These are phyloP conservation scores for Phytophthora boehmeriae DNA, from an alignment of 352 stramenopile species.

Conservation along the genomic window DNA sequence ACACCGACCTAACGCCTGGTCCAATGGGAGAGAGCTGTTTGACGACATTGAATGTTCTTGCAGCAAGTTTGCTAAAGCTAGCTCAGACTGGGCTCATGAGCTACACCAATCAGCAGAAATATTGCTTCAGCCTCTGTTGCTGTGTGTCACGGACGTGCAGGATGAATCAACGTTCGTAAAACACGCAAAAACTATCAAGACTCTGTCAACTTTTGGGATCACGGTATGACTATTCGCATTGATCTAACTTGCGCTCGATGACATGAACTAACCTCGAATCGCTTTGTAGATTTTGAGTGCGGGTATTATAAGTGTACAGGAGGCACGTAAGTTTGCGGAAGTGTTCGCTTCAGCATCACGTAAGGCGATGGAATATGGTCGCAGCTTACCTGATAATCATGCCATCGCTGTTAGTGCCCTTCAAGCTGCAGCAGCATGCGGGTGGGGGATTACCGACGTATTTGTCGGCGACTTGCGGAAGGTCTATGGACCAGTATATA, in stretches of 20 bases:
- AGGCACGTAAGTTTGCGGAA: slow-evolving; percentile 22
- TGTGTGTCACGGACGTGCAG: slow-evolving; percentile 19
- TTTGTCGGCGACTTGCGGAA: slow-evolving; percentile 41
- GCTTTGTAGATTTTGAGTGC: slow-evolving; percentile 25
- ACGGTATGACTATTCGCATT: slow-evolving; percentile 32
- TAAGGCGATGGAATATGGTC: slow-evolving; percentile 30
- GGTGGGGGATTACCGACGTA: slow-evolving; percentile 51
- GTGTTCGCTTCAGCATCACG: slow-evolving; percentile 29
- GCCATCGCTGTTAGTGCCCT: slow-evolving; percentile 34
- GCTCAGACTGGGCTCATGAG: slow-evolving; percentile 24
- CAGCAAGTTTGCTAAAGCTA: slow-evolving; percentile 15
- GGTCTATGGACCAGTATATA: slow-evolving; percentile 45
- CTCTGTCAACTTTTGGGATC: slow-evolving; percentile 30
- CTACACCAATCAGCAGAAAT: slow-evolving; percentile 22
- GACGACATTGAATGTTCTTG: slow-evolving; percentile 39
- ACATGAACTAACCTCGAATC: slow-evolving; percentile 9
- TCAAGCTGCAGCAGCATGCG: slow-evolving; percentile 48
- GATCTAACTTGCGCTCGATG: neutral
- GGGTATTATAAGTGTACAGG: slow-evolving; percentile 17
- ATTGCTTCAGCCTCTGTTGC: slow-evolving; percentile 22
- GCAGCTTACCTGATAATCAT: slow-evolving; percentile 25
- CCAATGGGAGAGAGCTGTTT: slow-evolving; percentile 13
- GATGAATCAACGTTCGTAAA: slow-evolving; percentile 21
- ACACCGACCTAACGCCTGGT: slow-evolving; percentile 17
- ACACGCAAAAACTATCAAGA: slow-evolving; percentile 20